Percentiles rank a stretch among this genome's conserved stretches.
Evolutionary conservation across 2,329 filamentous ascomycete genomes (phyloP).

Genomic region (Xylaria sp.): DNA sequence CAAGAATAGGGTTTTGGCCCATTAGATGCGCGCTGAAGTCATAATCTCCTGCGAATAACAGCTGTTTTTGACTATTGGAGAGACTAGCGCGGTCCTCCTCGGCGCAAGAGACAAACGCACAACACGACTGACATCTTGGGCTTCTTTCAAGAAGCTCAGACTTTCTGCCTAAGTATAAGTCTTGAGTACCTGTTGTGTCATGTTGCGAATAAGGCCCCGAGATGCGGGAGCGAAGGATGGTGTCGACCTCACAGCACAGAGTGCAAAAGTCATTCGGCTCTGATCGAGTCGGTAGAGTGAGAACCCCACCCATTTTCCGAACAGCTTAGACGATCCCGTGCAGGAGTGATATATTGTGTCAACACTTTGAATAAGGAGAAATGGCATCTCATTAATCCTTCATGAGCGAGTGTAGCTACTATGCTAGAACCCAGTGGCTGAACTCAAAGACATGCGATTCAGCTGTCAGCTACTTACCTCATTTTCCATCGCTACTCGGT

Average conservation of each 20-base stretch:
- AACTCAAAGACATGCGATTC: background rate
- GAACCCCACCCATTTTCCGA: background rate
- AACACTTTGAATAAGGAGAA: background rate
- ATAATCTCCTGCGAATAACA: slow-evolving; percentile 11
- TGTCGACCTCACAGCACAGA: slow-evolving; percentile 15
- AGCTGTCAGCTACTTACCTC: background rate
- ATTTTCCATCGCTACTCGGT: background rate
- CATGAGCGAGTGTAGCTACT: background rate
- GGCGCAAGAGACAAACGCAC: slow-evolving; percentile 17
- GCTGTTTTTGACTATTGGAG: background rate
- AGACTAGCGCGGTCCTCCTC: slow-evolving; percentile 8
- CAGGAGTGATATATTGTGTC: background rate
- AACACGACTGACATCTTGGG: slow-evolving; percentile 3
- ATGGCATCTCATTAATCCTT: background rate
- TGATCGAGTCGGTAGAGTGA: background rate
- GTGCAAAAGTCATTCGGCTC: slow-evolving; percentile 7
- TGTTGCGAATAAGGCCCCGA: background rate
- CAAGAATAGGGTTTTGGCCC: slow-evolving; percentile 10
- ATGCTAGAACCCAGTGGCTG: background rate
- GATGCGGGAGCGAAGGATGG: slow-evolving; percentile 2
- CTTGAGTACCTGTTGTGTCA: background rate
- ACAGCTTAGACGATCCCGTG: too few species aligned
- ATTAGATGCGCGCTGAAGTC: slow-evolving; percentile 27
- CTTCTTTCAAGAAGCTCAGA: slow-evolving; percentile 23
- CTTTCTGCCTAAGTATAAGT: slow-evolving; percentile 22